Percentiles rank a stretch among this genome's conserved stretches.
Evolutionary conservation across 2,329 filamentous ascomycete species (phyloP).

Genomic region (Trichoderma koningii): DNA sequence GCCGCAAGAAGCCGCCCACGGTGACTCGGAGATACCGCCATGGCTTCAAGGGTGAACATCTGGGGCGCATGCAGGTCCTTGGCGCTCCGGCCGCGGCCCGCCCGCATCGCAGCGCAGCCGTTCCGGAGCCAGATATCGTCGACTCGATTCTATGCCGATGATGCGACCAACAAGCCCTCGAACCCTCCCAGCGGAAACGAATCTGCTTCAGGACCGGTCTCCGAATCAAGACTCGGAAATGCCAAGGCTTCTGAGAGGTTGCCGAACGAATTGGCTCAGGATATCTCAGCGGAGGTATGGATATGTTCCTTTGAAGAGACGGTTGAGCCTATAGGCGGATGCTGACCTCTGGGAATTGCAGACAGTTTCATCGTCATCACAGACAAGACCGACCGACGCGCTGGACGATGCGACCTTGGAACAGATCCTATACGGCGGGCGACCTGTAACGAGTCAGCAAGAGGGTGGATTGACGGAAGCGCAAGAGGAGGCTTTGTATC

Average conservation of each 20-base stretch:
- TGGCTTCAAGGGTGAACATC: slow-evolving; percentile 41
- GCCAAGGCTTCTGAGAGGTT: background rate
- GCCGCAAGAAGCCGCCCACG: slow-evolving; percentile 17
- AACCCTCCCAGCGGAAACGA: slow-evolving; percentile 29
- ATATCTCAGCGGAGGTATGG: background rate
- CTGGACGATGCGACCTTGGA: slow-evolving; percentile 44
- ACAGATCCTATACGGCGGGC: slow-evolving; percentile 43
- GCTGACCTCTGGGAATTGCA: slow-evolving; percentile 12
- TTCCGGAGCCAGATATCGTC: slow-evolving; percentile 32
- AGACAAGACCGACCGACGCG: slow-evolving; percentile 31
- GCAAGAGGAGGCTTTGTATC: slow-evolving; percentile 49
- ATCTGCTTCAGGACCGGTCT: background rate
- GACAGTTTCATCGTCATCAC: background rate
- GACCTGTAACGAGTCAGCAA: slow-evolving; percentile 35
- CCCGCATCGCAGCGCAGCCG: slow-evolving; percentile 32
- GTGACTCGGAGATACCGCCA: slow-evolving; percentile 32
- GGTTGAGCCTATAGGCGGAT: background rate
- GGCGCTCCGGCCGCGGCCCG: slow-evolving; percentile 37
- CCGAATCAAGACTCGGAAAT: background rate
- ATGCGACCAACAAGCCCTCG: slow-evolving; percentile 36
- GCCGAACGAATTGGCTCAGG: slow-evolving; percentile 20
- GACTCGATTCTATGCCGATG: slow-evolving; percentile 39
- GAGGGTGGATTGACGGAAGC: slow-evolving; percentile 45
- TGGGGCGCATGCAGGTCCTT: slow-evolving; percentile 42
- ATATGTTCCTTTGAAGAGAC: background rate